phyloP scores from a whole-genome alignment of 371 early-diverging fungal species.

The Saksenaea oblongispora region DNA sequence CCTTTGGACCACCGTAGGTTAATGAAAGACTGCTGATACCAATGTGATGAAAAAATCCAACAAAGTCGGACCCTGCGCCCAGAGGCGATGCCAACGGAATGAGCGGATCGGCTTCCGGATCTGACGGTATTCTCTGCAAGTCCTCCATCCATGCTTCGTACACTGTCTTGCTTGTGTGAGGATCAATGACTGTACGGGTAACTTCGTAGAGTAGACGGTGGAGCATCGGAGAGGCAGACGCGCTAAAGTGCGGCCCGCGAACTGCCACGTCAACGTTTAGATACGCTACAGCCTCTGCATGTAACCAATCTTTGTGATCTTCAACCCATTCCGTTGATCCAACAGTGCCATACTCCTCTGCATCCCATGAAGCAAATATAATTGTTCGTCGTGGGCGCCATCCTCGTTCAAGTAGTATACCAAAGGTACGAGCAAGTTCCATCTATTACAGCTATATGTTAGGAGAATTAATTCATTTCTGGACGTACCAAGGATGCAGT shows the following conservation, averaged over 20 bases:
- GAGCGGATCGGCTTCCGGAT: not conserved
- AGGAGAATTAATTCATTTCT: not conserved
- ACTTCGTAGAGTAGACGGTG: constrained; percentile 49
- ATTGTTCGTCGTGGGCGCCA: constrained; percentile 72
- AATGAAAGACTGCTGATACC: constrained; percentile 53
- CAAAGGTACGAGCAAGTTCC: constrained; percentile 59
- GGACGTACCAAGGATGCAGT: constrained; percentile 53
- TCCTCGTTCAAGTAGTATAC: constrained; percentile 56
- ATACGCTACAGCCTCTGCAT: constrained; percentile 56
- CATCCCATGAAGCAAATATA: constrained; percentile 71
- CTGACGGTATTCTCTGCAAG: not conserved
- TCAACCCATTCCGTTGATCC: constrained; percentile 79
- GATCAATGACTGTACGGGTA: constrained; percentile 52
- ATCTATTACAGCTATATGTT: constrained; percentile 23
- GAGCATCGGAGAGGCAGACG: constrained; percentile 55
- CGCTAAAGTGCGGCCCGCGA: constrained; percentile 51
- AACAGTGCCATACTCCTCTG: constrained; percentile 63
- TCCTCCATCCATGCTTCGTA: constrained; percentile 51
- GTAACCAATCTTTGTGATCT: constrained; percentile 57
- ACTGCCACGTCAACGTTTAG: constrained; percentile 62
- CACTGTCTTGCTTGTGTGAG: constrained; percentile 45
- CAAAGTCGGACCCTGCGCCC: constrained; percentile 54
- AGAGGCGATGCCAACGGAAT: constrained; percentile 25
- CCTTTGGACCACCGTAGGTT: constrained; percentile 40
- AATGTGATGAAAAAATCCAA: constrained; percentile 53